These are phyloP conservation scores for Parsonsia alboflavescens DNA, from an alignment of 257 asterid species.

Conservation along the genomic window DNA sequence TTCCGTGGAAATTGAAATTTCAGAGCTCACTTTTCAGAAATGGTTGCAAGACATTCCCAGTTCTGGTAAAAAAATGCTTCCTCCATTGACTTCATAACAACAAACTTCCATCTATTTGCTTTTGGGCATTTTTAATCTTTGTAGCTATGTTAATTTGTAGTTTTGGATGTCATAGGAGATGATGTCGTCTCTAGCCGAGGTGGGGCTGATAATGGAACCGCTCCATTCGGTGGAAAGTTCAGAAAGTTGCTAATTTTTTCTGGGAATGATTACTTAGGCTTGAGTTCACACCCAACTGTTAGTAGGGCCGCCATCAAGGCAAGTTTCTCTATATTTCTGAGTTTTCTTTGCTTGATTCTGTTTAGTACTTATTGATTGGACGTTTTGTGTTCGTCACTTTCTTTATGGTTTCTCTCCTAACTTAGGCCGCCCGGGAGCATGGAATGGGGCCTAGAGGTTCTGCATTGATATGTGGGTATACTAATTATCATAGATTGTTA, in stretches of 20 bases:
- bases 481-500: constrained; percentile 76
- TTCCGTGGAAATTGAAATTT: constrained; percentile 63
- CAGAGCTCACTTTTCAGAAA: constrained; percentile 69
- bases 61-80: constrained; percentile 40
- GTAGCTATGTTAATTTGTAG: background rate
- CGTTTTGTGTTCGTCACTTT: constrained; percentile 5
- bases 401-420: constrained; percentile 4
- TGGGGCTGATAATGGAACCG: constrained; percentile 26
- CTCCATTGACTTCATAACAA: background rate
- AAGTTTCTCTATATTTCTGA: constrained; percentile 9
- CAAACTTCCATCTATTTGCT: background rate
- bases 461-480: constrained; percentile 90
- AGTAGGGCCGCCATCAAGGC: constrained; percentile 76
- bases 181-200: constrained; percentile 34
- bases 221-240: constrained; percentile 37
- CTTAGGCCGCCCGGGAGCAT: constrained; percentile 76
- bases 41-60: constrained; percentile 82
- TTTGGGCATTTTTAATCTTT: background rate
- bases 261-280: constrained; percentile 92
- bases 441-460: constrained; percentile 99
- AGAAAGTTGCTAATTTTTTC: constrained; percentile 73
- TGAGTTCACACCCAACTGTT: constrained; percentile 86
- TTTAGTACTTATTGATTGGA: background rate
- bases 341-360: background rate
- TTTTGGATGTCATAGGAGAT: constrained; percentile 44